Conservation (phyloP, 805 yeast genomes). For the Saturnispora hagleri region DNA sequence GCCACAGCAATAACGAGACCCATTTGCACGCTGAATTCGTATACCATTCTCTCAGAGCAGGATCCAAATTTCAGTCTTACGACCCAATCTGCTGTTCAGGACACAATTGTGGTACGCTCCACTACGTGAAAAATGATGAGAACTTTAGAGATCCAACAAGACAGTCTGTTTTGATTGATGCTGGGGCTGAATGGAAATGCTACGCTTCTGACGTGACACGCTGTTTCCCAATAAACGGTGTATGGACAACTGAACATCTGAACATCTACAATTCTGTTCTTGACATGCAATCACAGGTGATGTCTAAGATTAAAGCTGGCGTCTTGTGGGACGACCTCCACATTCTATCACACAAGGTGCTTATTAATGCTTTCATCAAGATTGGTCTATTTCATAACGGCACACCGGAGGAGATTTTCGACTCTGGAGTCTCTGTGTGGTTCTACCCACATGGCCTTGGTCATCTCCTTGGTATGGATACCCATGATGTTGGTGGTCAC, state of each 20-base stretch:
- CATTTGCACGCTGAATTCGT: constrained; percentile 94
- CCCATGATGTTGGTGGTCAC: constrained; percentile 90
- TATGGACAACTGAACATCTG: constrained; percentile 81
- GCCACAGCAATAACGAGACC: constrained; percentile 78
- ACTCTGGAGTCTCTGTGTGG: constrained; percentile 60
- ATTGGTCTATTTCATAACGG: constrained; percentile 67
- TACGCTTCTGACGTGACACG: constrained; percentile 93
- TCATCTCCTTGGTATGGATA: constrained; percentile 87
- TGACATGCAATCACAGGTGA: constrained; percentile 71
- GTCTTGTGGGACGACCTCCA: constrained; percentile 81
- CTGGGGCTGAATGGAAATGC: constrained; percentile 95
- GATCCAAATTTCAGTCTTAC: constrained; percentile 79
- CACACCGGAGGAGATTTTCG: constrained; percentile 52
- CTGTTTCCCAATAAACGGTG: constrained; percentile 86
- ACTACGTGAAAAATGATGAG: constrained; percentile 71
- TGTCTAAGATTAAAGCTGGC: constrained; percentile 73
- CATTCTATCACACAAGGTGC: constrained; percentile 63
- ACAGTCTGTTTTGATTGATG: constrained; percentile 75
- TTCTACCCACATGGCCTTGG: constrained; percentile 97
- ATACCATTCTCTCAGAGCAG: constrained; percentile 90
- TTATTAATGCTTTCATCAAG: constrained; percentile 59
- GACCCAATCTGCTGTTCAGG: constrained; percentile 97
- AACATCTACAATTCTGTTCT: constrained; percentile 71
- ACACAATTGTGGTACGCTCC: constrained; percentile 82
- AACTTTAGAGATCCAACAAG: constrained; percentile 36